Percentiles rank a stretch among this genome's conserved stretches.
These are phyloP conservation scores for Tuber brumale DNA, from an alignment of 495 filamentous ascomycete species.

Conservation along the genomic window DNA sequence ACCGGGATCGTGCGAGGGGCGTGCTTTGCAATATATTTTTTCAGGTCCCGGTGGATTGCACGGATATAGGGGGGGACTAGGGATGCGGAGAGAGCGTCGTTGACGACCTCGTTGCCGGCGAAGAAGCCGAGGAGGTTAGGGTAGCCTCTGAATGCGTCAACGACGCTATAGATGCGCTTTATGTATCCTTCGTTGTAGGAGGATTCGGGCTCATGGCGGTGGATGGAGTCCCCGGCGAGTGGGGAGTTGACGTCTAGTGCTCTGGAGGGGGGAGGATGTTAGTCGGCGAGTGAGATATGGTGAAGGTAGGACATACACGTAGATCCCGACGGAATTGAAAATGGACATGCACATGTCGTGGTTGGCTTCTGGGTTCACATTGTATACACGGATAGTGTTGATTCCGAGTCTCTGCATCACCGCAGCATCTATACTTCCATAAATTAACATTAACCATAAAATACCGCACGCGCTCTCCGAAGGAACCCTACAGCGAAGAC, in stretches of 20 bases:
- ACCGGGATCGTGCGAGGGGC: conserved; percentile 65
- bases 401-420: conserved; percentile 78
- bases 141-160: conserved; percentile 90
- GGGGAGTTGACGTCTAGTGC: conserved; percentile 87
- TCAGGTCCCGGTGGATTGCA: conserved; percentile 75
- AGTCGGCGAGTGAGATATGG: conserved; percentile 48
- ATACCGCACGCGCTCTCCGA: neutral
- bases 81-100: conserved; percentile 53
- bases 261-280: conserved; percentile 41
- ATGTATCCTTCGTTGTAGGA: conserved; percentile 73
- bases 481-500: conserved; percentile 53
- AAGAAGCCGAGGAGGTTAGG: conserved; percentile 91
- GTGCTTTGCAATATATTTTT: conserved; percentile 77
- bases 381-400: conserved; percentile 92
- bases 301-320: conserved; percentile 47
- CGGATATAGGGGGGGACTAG: conserved; percentile 60
- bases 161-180: conserved; percentile 75
- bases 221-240: conserved; percentile 65
- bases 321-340: conserved; percentile 79
- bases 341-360: conserved; percentile 85
- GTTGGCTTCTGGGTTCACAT: conserved; percentile 73
- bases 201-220: conserved; percentile 58
- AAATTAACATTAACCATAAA: neutral
- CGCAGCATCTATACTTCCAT: conserved; percentile 59
- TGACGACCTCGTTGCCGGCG: conserved; percentile 89